Conservation (phyloP, 257 asterid genomes). For the Marsdenia floribunda region DNA sequence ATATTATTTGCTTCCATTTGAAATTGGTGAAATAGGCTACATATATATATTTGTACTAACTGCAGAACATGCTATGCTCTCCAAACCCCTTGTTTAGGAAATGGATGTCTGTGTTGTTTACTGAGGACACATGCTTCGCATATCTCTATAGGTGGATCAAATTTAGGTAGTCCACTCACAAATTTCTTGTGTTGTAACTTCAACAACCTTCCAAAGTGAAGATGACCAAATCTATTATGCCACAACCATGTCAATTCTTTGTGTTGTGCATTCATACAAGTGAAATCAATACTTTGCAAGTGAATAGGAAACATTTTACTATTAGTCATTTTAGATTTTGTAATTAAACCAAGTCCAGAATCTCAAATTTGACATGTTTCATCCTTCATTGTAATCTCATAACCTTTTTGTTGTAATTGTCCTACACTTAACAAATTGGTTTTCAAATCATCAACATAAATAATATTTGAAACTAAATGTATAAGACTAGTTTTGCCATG, state of each 20-base stretch:
- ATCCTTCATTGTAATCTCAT: neutral
- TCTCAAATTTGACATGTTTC: neutral
- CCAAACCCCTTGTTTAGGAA: no score
- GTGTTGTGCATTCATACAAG: no score
- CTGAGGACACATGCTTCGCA: neutral
- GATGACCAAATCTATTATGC: neutral
- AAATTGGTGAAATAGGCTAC: no score
- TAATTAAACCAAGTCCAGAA: neutral
- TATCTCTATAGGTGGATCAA: neutral
- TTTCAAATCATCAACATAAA: neutral
- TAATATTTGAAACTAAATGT: no score
- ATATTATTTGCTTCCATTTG: no score
- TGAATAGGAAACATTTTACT: no score
- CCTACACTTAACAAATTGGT: no score
- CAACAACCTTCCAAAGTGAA: neutral
- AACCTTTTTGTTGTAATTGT: no score
- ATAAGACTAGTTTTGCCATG: no score
- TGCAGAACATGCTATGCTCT: neutral
- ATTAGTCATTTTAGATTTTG: neutral
- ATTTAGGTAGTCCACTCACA: neutral
- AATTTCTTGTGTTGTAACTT: neutral
- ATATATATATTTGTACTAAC: neutral
- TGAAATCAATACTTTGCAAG: no score
- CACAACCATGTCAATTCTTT: neutral
- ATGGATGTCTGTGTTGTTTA: neutral